Base-by-base conservation (phyloP, 306 rosid genomes). In the Mucuna pruriens region DNA sequence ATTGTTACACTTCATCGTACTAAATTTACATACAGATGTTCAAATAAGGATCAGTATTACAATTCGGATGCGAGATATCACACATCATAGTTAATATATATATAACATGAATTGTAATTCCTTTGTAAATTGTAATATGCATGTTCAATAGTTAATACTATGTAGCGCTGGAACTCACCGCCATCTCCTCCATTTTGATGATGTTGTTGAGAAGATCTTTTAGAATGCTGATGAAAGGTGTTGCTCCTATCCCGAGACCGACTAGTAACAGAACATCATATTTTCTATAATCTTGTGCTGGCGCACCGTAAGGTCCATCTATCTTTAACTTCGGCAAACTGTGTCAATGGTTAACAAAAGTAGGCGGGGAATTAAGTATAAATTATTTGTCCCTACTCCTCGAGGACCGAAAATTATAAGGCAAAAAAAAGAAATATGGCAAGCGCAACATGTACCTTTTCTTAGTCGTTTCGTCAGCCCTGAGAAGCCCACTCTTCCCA, bases 161-260 rank as follows among this genome's bases (percentile, higher is more conserved):
- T 15, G 57, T 48, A 65, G 71, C n/a, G 25, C 48, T 73, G 77
- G 82, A n/a, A 84, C 98, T 90, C 85, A 96, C 99, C 85, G 91
- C 98, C 79, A 85, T 89, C 81, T 96, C 99, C 88, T 93, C 99
- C 98, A 88, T 92, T 86, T 91, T 92, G 84, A 96, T 87, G 64
- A 92, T 92, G 89, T 86, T 96, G 87, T 90, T 96, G 81, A 96
- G 97, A 80, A 96, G 86, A 90, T 96, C 98, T 81, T 93, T 96
- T 55, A 92, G 84, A 81, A 96, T 96, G 86, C 99, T 96, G 86
- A 96, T 91, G 87, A 96, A 96, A 80, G 99, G 99, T 26, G 99
- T 96, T 69, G 99, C 99, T 54, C 99, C 99, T 25, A 96, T 96
- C 33, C 99, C 99, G 34, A 96, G 98, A 79, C 99, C 99, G 11